Evolutionary conservation across 176 grass and related monocot species (phyloP), one percentile per base, ranked within the genome.

Genomic region (Juncus effusus): DNA sequence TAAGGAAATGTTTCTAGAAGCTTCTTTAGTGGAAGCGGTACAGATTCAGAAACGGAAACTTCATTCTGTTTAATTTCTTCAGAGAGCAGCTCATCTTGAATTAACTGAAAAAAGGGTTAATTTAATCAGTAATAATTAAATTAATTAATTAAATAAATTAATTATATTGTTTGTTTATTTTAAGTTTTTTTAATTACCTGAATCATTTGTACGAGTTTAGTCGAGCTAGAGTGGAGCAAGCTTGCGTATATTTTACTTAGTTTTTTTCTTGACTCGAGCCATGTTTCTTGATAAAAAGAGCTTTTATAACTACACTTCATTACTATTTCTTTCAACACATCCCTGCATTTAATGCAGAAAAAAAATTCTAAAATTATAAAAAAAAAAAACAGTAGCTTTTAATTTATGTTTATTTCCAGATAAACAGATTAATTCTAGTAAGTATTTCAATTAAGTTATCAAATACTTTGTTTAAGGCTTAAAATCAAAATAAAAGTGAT

Each of bases 31-130:
- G 88, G 85, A 69, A 89, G 78, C 72, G 93, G 88, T 66, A 70
- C 65, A 69, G 69, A 67, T 77, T 80, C 49, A 78, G 67, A 53
- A 80, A 71, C 70, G 81, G 88, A 73, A 73, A 66, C 37, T 76
- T 64, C 67, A 61, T 86, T 77, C 28, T 84, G 74, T 85, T 97
- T 79, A 50, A 97, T 84, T 89, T 92, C 88, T 74, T 86, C 82
- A 76, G 67, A 84, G 74, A 86, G 41, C 56, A 84, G 66, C 51
- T 66, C 83, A 84, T 92, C 88, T 71, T 89, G 82, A 64, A 92
- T 83, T 56, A 73, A 9, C 85, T 95, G 66, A 51, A 73, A 59
- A 58, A 67, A 59, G 53, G 53, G 41, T 7, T 16, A 71, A 59
- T 28, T 28, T 3, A 40, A 59, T 56, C 13, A 71, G 41, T 14